These are phyloP conservation scores for Heritiera littoralis DNA, from an alignment of 345 rosid species.

Conservation along the genomic window DNA sequence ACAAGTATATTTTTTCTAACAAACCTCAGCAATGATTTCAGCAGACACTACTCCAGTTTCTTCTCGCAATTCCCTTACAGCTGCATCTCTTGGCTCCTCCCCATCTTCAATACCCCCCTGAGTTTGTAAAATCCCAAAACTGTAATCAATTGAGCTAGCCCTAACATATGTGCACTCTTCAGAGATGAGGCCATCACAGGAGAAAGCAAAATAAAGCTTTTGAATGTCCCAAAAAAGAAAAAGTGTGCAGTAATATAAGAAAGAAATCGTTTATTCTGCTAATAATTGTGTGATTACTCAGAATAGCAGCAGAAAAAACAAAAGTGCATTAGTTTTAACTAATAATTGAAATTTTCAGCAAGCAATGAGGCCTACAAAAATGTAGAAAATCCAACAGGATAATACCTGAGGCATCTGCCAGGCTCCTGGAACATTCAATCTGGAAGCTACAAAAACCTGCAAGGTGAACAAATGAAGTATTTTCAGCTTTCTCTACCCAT, in stretches of 20 bases:
- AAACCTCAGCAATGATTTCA: conserved; percentile 81
- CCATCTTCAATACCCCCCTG: conserved; percentile 97
- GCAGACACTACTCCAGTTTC: conserved; percentile 94
- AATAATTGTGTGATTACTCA: neutral
- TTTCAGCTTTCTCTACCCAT: conserved; percentile 3
- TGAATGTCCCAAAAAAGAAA: neutral
- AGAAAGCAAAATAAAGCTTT: neutral
- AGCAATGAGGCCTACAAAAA: neutral
- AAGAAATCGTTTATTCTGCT: neutral
- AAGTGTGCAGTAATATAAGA: neutral
- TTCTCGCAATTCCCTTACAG: conserved; percentile 77
- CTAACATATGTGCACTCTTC: neutral
- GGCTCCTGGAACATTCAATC: conserved; percentile 98
- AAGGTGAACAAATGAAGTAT: conserved; percentile 14
- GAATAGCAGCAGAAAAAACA: neutral
- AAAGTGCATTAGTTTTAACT: neutral
- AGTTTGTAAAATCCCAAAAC: conserved; percentile 17
- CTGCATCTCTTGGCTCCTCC: conserved; percentile 91
- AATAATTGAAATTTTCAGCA: neutral
- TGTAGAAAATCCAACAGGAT: conserved; percentile 10
- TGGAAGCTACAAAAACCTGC: conserved; percentile 94
- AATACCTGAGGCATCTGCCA: conserved; percentile 99
- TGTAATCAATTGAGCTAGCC: neutral
- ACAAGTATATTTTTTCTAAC: conserved; percentile 1
- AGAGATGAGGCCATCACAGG: neutral